Evolutionary conservation across 805 yeast genomes (phyloP).

Genomic region (Candida maris): DNA sequence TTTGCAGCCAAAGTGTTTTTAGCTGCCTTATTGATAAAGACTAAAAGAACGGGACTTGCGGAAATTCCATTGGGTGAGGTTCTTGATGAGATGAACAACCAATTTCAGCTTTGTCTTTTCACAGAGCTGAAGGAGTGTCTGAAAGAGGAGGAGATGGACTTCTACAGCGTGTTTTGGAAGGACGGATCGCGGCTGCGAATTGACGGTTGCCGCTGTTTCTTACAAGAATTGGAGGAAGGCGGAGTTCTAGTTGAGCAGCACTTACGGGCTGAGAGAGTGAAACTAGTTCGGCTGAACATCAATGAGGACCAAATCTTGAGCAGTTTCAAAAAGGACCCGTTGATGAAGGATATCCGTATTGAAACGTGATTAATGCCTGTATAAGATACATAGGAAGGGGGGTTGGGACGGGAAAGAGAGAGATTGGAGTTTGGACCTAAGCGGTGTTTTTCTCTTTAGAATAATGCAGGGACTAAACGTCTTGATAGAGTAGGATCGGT

Average conservation of each 20-base stretch:
- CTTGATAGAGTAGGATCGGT: conserved; percentile 71
- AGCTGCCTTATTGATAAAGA: conserved; percentile 61
- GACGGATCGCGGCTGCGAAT: conserved; percentile 42
- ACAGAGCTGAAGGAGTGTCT: conserved; percentile 27
- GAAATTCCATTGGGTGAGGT: conserved; percentile 75
- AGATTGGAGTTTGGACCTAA: background rate
- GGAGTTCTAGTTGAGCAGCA: conserved; percentile 73
- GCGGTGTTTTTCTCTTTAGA: no score
- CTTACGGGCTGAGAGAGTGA: conserved; percentile 62
- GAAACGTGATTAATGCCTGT: conserved; percentile 6
- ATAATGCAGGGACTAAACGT: conserved; percentile 3
- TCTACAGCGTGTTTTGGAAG: conserved; percentile 27
- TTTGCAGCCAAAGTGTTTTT: conserved; percentile 69
- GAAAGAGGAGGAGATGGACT: conserved; percentile 20
- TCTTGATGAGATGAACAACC: conserved; percentile 65
- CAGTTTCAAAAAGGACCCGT: conserved; percentile 56
- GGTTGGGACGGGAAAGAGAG: background rate
- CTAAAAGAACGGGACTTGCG: conserved; percentile 62
- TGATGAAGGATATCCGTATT: conserved; percentile 32
- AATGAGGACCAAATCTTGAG: conserved; percentile 66
- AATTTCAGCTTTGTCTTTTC: conserved; percentile 25
- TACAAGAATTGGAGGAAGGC: conserved; percentile 70
- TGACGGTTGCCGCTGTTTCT: conserved; percentile 53
- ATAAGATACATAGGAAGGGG: conserved; percentile 1
- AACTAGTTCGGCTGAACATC: conserved; percentile 60